A percentile compares a stretch with the other conserved stretches of the same genome.
Evolutionary conservation across 371 early-diverging fungal species (phyloP).

Genomic region (Funneliformis caledonium): DNA sequence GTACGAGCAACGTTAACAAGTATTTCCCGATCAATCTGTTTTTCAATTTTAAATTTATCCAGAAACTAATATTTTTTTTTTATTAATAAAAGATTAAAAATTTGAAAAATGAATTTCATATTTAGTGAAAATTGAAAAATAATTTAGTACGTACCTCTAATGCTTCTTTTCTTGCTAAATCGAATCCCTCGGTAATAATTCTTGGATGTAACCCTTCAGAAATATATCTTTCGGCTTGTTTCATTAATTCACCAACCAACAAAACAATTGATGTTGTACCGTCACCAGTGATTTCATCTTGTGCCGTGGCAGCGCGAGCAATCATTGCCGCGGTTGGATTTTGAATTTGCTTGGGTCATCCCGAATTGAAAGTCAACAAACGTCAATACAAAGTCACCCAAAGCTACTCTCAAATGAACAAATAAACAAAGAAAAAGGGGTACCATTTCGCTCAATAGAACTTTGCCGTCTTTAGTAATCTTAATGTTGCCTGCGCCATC

Average conservation of each 20-base stretch:
- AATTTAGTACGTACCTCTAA: slow-evolving; percentile 61
- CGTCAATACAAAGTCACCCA: background rate
- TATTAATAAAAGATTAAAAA: background rate
- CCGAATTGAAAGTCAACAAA: background rate
- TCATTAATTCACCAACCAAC: slow-evolving; percentile 95
- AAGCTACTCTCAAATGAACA: background rate
- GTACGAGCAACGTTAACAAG: slow-evolving; percentile 94
- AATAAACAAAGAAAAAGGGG: slow-evolving; percentile 13
- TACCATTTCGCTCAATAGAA: slow-evolving; percentile 97
- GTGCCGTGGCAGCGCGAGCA: slow-evolving; percentile 98
- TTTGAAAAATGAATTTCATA: too few relatives aligned
- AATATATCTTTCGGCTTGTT: slow-evolving; percentile 94
- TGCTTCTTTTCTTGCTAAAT: slow-evolving; percentile 94
- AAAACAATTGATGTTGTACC: slow-evolving; percentile 98
- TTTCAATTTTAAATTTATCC: slow-evolving; percentile 79
- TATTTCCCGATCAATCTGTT: slow-evolving; percentile 86
- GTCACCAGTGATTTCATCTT: slow-evolving; percentile 99
- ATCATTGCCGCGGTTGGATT: slow-evolving; percentile 99
- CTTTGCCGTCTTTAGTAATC: slow-evolving; percentile 98
- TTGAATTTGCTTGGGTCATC: slow-evolving; percentile 89
- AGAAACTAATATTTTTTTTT: slow-evolving; percentile 69
- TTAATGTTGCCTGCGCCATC: slow-evolving; percentile 95
- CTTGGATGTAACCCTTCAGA: slow-evolving; percentile 98
- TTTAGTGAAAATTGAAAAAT: slow-evolving; percentile 1
- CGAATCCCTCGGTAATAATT: slow-evolving; percentile 96